Evolutionary conservation across 1,284 basidiomycete genomes (phyloP), one percentile per base, ranked within the genome.

Genomic region (Spongiforma sp.): DNA sequence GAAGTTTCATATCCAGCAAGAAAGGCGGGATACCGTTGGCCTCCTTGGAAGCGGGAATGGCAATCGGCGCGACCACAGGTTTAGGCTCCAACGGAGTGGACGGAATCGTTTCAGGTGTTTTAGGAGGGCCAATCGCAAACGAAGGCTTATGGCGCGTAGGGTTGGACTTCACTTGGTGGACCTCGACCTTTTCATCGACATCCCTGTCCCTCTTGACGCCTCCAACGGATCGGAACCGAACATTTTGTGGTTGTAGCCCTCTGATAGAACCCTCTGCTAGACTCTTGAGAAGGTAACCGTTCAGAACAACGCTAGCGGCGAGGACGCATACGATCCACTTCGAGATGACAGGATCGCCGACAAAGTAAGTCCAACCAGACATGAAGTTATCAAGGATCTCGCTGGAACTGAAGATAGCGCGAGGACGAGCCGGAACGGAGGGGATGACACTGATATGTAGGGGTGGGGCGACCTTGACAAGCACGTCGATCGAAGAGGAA

Each of bases 281-380:
- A 10, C 91, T 90, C 78, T 96, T 97, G 67, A 99, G 85, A 37
- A 99, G 83, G 76, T 96, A 98, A 2, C 95, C 96, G 72, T 99
- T 99, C 67, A 99, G 83, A 66, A 92, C 88, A 67, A 99, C 91
- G 67, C 92, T 95, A 69, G 97, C 86, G 5, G 89, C 91, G 37
- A 99, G 88, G 21, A 93, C 84, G 60, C 96, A 84, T 61, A 98
- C 93, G 72, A 99, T 97, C 94, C 95, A 98, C 82, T 99, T 99
- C 73, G 89, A 92, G 69, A 99, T 82, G 61, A 99, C 89, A 1
- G 97, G 97, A 75, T 99, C 97, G 36, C 95, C 95, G 60, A 98
- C 95, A 67, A 99, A 88, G n/a, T 84, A 83, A 11, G 94, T 95
- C 97, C 96, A 99, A n/a, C 89, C 86, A 46, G 88, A 89, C 92